A percentile compares a stretch with the other conserved stretches of the same genome.
phyloP scores from a whole-genome alignment of 2,329 filamentous ascomycete species.

The Dissoconium aciculare region DNA sequence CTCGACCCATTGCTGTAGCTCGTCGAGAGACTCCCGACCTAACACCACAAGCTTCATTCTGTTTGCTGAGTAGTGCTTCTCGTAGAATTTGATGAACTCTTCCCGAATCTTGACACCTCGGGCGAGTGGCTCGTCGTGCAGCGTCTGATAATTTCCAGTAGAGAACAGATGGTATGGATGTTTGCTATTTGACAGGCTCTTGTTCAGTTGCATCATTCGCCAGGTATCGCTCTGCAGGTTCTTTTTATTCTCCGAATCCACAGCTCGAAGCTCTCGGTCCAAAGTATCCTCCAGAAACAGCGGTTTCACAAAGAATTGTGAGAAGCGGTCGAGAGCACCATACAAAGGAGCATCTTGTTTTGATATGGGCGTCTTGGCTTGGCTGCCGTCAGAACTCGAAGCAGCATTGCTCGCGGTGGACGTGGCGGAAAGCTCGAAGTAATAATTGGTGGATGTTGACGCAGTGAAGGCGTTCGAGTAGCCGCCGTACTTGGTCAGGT shows the following conservation, averaged over 20 bases:
- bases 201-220: constrained; percentile 76
- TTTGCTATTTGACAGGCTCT: constrained; percentile 70
- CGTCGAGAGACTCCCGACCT: constrained; percentile 66
- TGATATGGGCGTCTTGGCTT: constrained; percentile 22
- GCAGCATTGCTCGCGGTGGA: constrained; percentile 40
- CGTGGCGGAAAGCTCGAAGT: constrained; percentile 83
- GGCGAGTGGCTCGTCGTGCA: constrained; percentile 68
- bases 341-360: constrained; percentile 47
- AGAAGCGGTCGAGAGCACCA: constrained; percentile 77
- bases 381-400: constrained; percentile 25
- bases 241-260: constrained; percentile 96
- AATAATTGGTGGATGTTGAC: constrained; percentile 90
- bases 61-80: constrained; percentile 81
- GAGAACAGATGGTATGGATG: constrained; percentile 88
- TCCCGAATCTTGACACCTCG: constrained; percentile 71
- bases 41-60: constrained; percentile 83
- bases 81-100: constrained; percentile 86
- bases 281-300: constrained; percentile 73
- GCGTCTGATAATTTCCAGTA: constrained; percentile 72
- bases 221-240: constrained; percentile 83
- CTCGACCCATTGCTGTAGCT: constrained; percentile 67
- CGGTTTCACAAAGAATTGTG: constrained; percentile 83
- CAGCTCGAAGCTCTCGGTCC: constrained; percentile 73
- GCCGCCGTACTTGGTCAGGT: constrained; percentile 77
- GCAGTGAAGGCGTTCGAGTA: constrained; percentile 92